Conservation (phyloP, 257 asterid species). For the Solanum dulcamara region DNA sequence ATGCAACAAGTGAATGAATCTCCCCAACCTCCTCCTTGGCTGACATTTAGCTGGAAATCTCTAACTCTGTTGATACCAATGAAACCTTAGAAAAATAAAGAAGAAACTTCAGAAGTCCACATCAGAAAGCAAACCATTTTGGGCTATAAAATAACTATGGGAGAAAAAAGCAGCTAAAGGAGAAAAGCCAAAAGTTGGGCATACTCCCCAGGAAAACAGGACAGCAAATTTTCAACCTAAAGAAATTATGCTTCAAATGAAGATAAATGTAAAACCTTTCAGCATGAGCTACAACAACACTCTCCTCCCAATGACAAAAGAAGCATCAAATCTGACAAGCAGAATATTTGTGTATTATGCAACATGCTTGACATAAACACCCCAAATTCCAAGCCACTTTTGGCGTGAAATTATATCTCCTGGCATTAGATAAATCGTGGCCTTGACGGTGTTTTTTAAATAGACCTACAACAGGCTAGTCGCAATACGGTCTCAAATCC, state of each 20-base stretch:
- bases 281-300: not conserved
- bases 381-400: not conserved
- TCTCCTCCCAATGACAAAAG: not conserved
- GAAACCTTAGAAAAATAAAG: not conserved
- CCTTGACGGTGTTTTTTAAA: not conserved
- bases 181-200: not conserved
- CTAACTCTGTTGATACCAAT: not conserved
- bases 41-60: not conserved
- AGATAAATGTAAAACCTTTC: not conserved
- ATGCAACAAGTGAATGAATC: slow-evolving; percentile 27
- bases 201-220: not conserved
- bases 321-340: not conserved
- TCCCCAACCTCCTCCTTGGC: slow-evolving; percentile 34
- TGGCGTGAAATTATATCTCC: not conserved
- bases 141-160: not conserved
- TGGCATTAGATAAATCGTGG: not conserved
- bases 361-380: not conserved
- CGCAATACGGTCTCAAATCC: not conserved
- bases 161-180: not conserved
- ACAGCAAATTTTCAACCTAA: not conserved
- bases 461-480: not conserved
- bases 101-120: not conserved
- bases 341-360: not conserved
- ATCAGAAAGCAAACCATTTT: not conserved
- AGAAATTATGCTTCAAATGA: not conserved